Base-by-base conservation (phyloP, 371 early-diverging fungal genomes). In the Parasitella parasitica region DNA sequence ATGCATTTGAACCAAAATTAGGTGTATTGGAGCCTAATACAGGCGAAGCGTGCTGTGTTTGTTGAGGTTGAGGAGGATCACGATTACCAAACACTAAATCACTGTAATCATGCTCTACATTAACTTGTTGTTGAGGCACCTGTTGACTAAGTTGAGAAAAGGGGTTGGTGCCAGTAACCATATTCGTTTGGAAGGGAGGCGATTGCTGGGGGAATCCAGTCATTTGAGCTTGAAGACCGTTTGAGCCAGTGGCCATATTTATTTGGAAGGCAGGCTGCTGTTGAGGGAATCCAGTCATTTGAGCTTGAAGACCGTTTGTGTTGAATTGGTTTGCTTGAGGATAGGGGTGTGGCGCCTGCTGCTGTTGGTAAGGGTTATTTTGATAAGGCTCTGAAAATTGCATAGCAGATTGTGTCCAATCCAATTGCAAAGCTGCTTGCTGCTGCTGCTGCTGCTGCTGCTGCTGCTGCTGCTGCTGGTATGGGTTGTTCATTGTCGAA, bases 251-350 rank as follows among this genome's bases (percentile, higher is more conserved):
- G n/a, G n/a, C n/a, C n/a, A n/a, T n/a, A n/a, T n/a, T n/a, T n/a
- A n/a, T n/a, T n/a, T n/a, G n/a, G n/a, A n/a, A n/a, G n/a, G n/a
- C n/a, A n/a, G n/a, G 54, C 4, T 35, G 54, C 13, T 36, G 35
- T 9, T 39, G 64, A 43, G 58, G 53, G 24, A 51, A 60, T 16
- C 61, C 57, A 8, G 64, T 59, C 35, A 61, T 52, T 26, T 48
- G 49, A 20, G 62, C 85, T 15, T 73, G 54, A 37, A 49, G 58
- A 52, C 54, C 46, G 30, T 69, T 78, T 50, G 79, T 65, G 2
- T 75, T 71, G 7, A 75, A 75, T 73, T 73, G 72, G 48, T 74
- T 75, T 50, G 75, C 67, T 49, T 72, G 76, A 20, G 73, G 61
- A 18, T 37, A 28, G 6, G 65, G 41, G 39, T 48, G 54, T 37